phyloP scores from a whole-genome alignment of 169 alveolate genomes.

The Cryptosporidium bovis region DNA sequence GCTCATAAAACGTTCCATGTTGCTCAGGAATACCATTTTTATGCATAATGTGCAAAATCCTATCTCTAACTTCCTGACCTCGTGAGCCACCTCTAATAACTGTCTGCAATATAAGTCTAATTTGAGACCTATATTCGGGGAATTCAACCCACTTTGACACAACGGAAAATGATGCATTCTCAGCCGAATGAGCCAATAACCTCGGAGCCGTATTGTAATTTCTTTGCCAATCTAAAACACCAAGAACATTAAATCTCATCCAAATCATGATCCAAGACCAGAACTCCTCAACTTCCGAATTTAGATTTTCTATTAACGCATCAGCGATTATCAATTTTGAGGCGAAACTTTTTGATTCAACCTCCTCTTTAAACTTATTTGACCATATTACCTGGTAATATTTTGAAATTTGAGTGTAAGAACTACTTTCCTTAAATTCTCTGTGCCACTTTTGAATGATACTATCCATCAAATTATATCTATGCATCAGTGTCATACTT shows the following conservation, averaged over 20 bases:
- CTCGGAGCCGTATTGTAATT: conserved; percentile 81
- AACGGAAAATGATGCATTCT: conserved; percentile 30
- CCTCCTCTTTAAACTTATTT: not conserved
- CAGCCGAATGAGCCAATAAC: conserved; percentile 78
- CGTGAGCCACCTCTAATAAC: conserved; percentile 91
- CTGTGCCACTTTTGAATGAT: conserved; percentile 51
- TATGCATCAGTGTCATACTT: conserved; percentile 65
- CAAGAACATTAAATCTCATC: conserved; percentile 81
- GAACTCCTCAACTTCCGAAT: conserved; percentile 7
- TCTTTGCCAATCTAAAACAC: conserved; percentile 80
- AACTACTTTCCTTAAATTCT: conserved; percentile 24
- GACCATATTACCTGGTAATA: conserved; percentile 23
- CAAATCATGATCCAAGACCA: conserved; percentile 77
- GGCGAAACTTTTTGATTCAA: not conserved
- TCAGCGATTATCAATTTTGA: not conserved
- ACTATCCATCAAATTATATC: conserved; percentile 57
- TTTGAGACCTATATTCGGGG: conserved; percentile 77
- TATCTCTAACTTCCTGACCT: conserved; percentile 91
- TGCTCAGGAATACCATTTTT: conserved; percentile 84
- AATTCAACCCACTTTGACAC: conserved; percentile 74
- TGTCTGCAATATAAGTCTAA: conserved; percentile 60
- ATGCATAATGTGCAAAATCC: conserved; percentile 90
- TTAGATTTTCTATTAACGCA: not conserved
- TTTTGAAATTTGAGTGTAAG: conserved; percentile 3
- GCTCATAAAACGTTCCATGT: conserved; percentile 88